phyloP scores from a whole-genome alignment of 2,329 filamentous ascomycete genomes.

The Parastagonospora nodorum region DNA sequence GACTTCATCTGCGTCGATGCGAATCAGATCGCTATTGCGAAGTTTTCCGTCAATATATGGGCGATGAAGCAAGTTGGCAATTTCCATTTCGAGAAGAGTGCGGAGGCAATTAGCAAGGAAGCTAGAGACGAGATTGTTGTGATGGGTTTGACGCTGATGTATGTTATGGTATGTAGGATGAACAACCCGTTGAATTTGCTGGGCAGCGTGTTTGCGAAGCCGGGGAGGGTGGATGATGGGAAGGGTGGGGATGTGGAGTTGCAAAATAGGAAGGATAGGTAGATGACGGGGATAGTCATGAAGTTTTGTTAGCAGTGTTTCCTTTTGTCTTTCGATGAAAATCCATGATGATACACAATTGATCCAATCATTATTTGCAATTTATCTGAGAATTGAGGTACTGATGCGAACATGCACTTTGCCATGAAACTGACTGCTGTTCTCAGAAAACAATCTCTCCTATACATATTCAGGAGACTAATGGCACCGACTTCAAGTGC shows the following conservation, averaged over 20 bases:
- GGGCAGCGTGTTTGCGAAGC: conserved; percentile 21
- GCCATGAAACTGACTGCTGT: too few species aligned
- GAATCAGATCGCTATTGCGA: conserved; percentile 22
- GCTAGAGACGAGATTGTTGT: conserved; percentile 24
- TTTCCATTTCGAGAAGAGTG: conserved; percentile 19
- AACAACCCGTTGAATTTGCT: conserved; percentile 23
- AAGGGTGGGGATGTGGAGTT: neutral
- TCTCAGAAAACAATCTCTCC: too few species aligned
- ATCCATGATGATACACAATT: too few species aligned
- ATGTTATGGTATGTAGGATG: conserved; percentile 23
- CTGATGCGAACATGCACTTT: too few species aligned
- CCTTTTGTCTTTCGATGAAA: too few species aligned
- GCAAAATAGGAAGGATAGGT: too few species aligned
- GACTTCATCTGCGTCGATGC: conserved; percentile 24
- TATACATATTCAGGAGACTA: too few species aligned
- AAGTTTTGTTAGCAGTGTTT: too few species aligned
- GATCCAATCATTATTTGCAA: too few species aligned
- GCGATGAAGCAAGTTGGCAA: conserved; percentile 24
- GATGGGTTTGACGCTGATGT: conserved; percentile 20
- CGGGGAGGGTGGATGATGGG: conserved; percentile 16
- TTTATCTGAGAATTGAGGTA: too few species aligned
- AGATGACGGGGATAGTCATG: too few species aligned
- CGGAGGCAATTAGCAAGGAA: conserved; percentile 8
- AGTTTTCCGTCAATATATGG: conserved; percentile 22
- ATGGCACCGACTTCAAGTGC: too few species aligned